Evolutionary conservation across 768 basidiomycete genomes (phyloP), one percentile per base, ranked within the genome.

Genomic region (Megacollybia marginata): DNA sequence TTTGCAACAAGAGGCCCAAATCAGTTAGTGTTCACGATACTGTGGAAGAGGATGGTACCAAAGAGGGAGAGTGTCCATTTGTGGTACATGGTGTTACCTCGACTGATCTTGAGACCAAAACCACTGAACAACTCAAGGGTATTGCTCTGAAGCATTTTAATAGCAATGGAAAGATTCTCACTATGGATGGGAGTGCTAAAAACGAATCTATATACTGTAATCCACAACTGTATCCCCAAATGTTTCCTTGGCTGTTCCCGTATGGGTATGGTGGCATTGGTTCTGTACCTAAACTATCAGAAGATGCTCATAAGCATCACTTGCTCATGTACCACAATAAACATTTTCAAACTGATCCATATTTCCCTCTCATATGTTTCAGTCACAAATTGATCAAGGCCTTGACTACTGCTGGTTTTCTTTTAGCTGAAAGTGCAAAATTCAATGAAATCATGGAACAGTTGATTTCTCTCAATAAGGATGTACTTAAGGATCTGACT

Each of bases 31-130:
- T 48, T 10, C 5, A 23, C 23, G 38, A 48, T 23, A 23, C 6
- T 6, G 48, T 40, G 13, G 8, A 6, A 8, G 11, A 43, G 50
- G 35, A 36, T 10, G 35, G 35, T 36, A 36, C 35, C 16, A 16
- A 36, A 10, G 16, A 16, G 10, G 35, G 59, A 5, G n/a, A 28
- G 11, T 62, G 60, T 46, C 50, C 62, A 0, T 62, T 65, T 36
- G 44, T 52, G 11, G 59, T 65, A 2, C 59, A 63, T 53, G 55
- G 57, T 16, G 12, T 65, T 1, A 53, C 52, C 31, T 58, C 45
- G 9, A 47, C 56, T 2, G 32, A 55, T 9, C 31, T 55, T 12
- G 34, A 45, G 12, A 46, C n/a, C n/a, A n/a, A n/a, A n/a, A n/a
- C n/a, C n/a, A n/a, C n/a, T n/a, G n/a, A n/a, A n/a, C n/a, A n/a